These are phyloP conservation scores for Ceratobasidium sp. DNA, from an alignment of 1,284 basidiomycete genomes.

Conservation along the genomic window DNA sequence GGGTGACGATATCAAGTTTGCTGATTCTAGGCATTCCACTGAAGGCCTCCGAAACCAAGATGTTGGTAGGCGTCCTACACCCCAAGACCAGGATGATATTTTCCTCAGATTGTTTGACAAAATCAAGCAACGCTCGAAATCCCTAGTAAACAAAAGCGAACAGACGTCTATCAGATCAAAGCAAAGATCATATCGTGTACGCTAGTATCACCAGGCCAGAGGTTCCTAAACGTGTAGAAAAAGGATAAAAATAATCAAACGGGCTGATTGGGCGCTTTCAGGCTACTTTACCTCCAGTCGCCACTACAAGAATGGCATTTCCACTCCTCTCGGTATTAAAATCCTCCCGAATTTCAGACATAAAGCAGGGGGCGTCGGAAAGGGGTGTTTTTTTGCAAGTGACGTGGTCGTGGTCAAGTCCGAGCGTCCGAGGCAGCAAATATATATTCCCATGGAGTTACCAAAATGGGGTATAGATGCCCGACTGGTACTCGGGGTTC, in stretches of 20 bases:
- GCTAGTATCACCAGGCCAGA: slow-evolving; percentile 32
- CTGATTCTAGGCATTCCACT: not conserved
- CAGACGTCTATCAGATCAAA: not conserved
- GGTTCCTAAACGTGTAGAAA: slow-evolving; percentile 9
- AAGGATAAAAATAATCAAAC: not conserved
- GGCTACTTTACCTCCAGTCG: slow-evolving; percentile 36
- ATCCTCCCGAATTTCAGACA: not conserved
- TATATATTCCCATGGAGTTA: not conserved
- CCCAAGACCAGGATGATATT: slow-evolving; percentile 34
- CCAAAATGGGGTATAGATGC: not conserved
- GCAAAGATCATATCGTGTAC: not conserved
- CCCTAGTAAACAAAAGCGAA: slow-evolving; percentile 3
- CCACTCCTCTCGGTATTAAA: not conserved
- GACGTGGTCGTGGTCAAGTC: slow-evolving; percentile 7
- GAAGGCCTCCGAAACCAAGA: not conserved
- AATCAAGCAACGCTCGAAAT: slow-evolving; percentile 21
- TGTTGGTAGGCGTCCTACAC: slow-evolving; percentile 22
- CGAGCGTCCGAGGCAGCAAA: too few species aligned
- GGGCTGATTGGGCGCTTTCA: too few species aligned
- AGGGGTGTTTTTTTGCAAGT: not conserved
- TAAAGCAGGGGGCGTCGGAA: not conserved
- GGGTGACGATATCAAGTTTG: slow-evolving; percentile 32
- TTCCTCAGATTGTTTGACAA: slow-evolving; percentile 21
- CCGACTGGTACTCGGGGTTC: slow-evolving; percentile 4
- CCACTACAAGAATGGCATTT: slow-evolving; percentile 35